Evolutionary conservation across 129 eudicot genomes (phyloP).

Genomic region (Dittrichia graveolens): DNA sequence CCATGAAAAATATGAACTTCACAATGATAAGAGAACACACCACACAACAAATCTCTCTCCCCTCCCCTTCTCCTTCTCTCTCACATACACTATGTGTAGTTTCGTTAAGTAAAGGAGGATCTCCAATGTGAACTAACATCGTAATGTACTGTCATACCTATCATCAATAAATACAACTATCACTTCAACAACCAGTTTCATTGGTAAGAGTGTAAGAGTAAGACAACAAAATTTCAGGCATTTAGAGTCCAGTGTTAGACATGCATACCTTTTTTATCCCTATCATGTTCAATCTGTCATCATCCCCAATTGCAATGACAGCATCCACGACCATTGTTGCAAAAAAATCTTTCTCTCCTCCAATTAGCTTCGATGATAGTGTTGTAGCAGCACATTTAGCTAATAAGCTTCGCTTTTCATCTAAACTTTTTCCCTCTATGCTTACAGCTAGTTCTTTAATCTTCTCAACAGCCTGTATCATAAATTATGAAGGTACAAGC

Average conservation of each 20-base stretch:
- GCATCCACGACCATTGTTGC: constrained; percentile 97
- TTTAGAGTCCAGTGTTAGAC: constrained; percentile 11
- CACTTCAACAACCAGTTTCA: constrained; percentile 9
- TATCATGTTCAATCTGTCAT: constrained; percentile 90
- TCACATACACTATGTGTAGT: not conserved
- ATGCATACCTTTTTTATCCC: constrained; percentile 86
- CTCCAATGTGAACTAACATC: constrained; percentile 13
- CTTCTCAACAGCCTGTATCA: constrained; percentile 72
- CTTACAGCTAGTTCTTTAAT: constrained; percentile 84
- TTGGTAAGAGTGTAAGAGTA: not conserved
- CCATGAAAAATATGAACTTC: too few species aligned
- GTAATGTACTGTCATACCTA: constrained; percentile 14
- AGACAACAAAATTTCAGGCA: not conserved
- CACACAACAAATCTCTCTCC: not conserved
- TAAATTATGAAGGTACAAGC: too few species aligned
- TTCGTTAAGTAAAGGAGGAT: not conserved
- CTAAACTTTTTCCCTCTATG: constrained; percentile 93
- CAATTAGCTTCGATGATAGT: constrained; percentile 91
- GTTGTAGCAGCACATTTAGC: constrained; percentile 99
- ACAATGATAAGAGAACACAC: too few species aligned
- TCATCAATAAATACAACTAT: not conserved
- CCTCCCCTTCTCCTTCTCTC: too few species aligned
- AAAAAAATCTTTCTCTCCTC: constrained; percentile 99
- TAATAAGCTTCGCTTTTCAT: constrained; percentile 80
- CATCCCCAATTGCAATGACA: constrained; percentile 85